Percentiles rank a stretch among this genome's conserved stretches.
phyloP scores from a whole-genome alignment of 208 protist genomes.

The Angomonas desouzai region DNA sequence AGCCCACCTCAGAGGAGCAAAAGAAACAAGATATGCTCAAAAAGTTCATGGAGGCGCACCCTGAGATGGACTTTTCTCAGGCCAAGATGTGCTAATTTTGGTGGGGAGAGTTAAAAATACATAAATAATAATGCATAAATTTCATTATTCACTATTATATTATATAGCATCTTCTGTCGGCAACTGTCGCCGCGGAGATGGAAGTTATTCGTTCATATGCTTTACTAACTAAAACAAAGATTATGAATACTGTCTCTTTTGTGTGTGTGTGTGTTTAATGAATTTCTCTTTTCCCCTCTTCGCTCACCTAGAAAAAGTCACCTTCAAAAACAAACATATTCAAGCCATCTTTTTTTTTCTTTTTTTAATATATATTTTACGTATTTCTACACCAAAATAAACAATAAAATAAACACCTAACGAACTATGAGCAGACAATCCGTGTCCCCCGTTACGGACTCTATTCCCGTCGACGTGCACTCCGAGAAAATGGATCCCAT shows the following conservation, averaged over 20 bases:
- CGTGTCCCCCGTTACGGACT: background rate
- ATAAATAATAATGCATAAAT: slow-evolving; percentile 1
- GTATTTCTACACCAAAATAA: too few species aligned
- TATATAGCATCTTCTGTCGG: too few species aligned
- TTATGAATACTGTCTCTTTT: too few species aligned
- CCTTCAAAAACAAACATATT: too few species aligned
- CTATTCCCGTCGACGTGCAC: background rate
- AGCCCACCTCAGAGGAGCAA: slow-evolving; percentile 92
- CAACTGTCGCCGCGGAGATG: too few species aligned
- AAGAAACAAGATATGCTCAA: slow-evolving; percentile 93
- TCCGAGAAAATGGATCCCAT: background rate
- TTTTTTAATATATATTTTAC: slow-evolving; percentile 2
- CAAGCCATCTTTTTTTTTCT: too few species aligned
- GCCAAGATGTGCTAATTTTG: slow-evolving; percentile 94
- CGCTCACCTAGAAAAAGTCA: too few species aligned
- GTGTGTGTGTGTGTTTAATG: too few species aligned
- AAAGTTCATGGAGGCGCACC: slow-evolving; percentile 93
- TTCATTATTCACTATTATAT: too few species aligned
- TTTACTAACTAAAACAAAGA: too few species aligned
- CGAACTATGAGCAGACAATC: background rate
- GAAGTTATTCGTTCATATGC: too few species aligned
- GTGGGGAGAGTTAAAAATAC: background rate
- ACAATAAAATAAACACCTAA: background rate
- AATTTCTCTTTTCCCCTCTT: too few species aligned
- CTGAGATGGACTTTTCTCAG: slow-evolving; percentile 95